These are phyloP conservation scores for Umbellularia californica DNA, from an alignment of 164 flowering plant genomes.

Conservation along the genomic window DNA sequence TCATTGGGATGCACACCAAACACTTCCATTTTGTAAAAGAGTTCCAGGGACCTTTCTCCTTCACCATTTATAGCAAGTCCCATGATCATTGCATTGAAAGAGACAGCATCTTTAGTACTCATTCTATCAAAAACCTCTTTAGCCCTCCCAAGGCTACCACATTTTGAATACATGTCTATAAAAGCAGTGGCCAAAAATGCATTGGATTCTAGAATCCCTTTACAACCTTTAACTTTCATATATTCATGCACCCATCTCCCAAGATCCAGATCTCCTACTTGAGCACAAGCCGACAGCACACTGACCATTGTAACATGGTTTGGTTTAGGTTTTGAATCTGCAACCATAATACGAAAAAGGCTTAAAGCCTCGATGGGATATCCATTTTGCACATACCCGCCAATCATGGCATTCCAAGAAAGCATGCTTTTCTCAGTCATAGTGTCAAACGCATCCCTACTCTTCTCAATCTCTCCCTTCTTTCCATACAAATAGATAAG, in stretches of 20 bases:
- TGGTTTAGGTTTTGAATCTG: slow-evolving; percentile 26
- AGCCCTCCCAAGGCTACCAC: slow-evolving; percentile 47
- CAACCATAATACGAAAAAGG: slow-evolving; percentile 40
- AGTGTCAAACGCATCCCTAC: slow-evolving; percentile 42
- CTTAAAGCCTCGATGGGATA: slow-evolving; percentile 42
- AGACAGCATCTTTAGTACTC: slow-evolving; percentile 41
- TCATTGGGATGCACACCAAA: slow-evolving; percentile 36
- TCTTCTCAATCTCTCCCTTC: slow-evolving; percentile 37
- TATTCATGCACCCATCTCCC: slow-evolving; percentile 56
- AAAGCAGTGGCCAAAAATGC: slow-evolving; percentile 49
- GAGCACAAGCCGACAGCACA: slow-evolving; percentile 65
- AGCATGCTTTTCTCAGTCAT: slow-evolving; percentile 34
- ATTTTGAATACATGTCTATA: slow-evolving; percentile 71
- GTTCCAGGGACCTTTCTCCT: slow-evolving; percentile 46
- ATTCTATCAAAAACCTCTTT: slow-evolving; percentile 35
- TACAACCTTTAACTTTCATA: slow-evolving; percentile 27
- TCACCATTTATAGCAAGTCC: slow-evolving; percentile 58
- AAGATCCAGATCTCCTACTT: slow-evolving; percentile 56
- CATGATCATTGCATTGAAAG: slow-evolving; percentile 69
- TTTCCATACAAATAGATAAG: slow-evolving; percentile 58
- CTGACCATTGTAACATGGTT: slow-evolving; percentile 73
- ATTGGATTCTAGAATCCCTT: slow-evolving; percentile 37
- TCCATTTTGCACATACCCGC: slow-evolving; percentile 50
- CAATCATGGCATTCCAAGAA: slow-evolving; percentile 58
- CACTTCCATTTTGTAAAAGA: slow-evolving; percentile 43